A percentile compares a stretch with the other conserved stretches of the same genome.
phyloP scores from a whole-genome alignment of 148 eudicot species.

The Vaccinium macrocarpon region DNA sequence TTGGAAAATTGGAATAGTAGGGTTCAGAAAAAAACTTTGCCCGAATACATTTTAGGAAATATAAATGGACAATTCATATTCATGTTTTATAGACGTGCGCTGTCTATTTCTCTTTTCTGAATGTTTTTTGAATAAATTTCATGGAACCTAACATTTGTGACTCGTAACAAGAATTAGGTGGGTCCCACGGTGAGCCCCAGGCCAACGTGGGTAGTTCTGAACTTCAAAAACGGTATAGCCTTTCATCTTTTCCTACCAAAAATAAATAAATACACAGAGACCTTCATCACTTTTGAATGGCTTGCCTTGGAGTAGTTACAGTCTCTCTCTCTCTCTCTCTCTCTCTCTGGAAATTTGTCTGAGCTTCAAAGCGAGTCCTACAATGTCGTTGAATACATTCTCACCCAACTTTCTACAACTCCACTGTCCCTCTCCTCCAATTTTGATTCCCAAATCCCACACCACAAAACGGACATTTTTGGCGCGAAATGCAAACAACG shows the following conservation, averaged over 20 bases:
- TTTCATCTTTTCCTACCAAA: slow-evolving; percentile 5
- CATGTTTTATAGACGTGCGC: too few relatives aligned
- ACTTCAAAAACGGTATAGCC: slow-evolving; percentile 1
- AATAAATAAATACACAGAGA: neutral
- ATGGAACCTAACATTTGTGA: too few relatives aligned
- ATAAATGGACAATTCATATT: too few relatives aligned
- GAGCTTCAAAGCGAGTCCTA: neutral
- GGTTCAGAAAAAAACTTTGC: too few relatives aligned
- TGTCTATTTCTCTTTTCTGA: too few relatives aligned
- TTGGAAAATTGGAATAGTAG: too few relatives aligned
- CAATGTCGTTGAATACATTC: slow-evolving; percentile 10
- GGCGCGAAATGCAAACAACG: slow-evolving; percentile 26
- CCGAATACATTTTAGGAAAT: too few relatives aligned
- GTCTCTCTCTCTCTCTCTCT: neutral
- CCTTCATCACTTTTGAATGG: neutral
- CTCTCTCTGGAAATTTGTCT: neutral
- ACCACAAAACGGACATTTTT: slow-evolving; percentile 13
- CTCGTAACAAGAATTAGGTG: too few relatives aligned
- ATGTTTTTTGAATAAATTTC: too few relatives aligned
- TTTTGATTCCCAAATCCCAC: slow-evolving; percentile 2
- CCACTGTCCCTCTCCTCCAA: neutral
- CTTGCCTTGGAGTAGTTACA: too few relatives aligned
- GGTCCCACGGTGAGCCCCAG: too few relatives aligned
- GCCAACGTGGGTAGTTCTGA: slow-evolving; percentile 12
- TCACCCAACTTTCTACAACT: slow-evolving; percentile 5